Conservation (phyloP, 1,284 basidiomycete genomes). For the Boletus smithii region DNA sequence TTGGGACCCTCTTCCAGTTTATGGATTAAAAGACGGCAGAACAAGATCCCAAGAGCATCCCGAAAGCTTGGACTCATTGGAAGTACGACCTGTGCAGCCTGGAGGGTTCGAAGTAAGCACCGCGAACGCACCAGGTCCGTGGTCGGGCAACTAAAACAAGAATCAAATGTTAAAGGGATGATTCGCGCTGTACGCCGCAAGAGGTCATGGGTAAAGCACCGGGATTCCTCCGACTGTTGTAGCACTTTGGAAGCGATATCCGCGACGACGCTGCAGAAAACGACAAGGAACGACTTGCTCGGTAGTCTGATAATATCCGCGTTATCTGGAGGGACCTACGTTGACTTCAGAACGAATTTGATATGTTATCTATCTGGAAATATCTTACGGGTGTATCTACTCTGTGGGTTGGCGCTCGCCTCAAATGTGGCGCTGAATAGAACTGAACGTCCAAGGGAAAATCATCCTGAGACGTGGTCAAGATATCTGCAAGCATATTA, state of each 20-base stretch:
- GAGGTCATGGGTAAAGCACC: slow-evolving; percentile 49
- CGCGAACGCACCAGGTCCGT: slow-evolving; percentile 37
- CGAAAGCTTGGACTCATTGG: slow-evolving; percentile 20
- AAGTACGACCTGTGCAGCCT: slow-evolving; percentile 26
- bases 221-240: slow-evolving; percentile 39
- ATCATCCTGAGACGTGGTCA: slow-evolving; percentile 31
- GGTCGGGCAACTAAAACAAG: slow-evolving; percentile 42
- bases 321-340: slow-evolving; percentile 27
- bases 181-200: slow-evolving; percentile 40
- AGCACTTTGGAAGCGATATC: slow-evolving; percentile 44
- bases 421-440: slow-evolving; percentile 24
- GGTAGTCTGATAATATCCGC: slow-evolving; percentile 38
- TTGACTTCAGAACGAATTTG: slow-evolving; percentile 17
- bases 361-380: not conserved
- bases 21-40: slow-evolving; percentile 35
- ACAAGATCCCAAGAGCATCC: slow-evolving; percentile 27
- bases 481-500: slow-evolving; percentile 34
- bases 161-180: slow-evolving; percentile 43
- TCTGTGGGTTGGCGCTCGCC: slow-evolving; percentile 16
- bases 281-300: slow-evolving; percentile 38
- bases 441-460: slow-evolving; percentile 36
- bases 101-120: slow-evolving; percentile 40
- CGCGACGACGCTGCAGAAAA: slow-evolving; percentile 45
- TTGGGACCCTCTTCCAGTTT: slow-evolving; percentile 32
- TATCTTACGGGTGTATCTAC: slow-evolving; percentile 31